Evolutionary conservation across 2,329 filamentous ascomycete genomes (phyloP).

Genomic region (Madurella mycetomatis): DNA sequence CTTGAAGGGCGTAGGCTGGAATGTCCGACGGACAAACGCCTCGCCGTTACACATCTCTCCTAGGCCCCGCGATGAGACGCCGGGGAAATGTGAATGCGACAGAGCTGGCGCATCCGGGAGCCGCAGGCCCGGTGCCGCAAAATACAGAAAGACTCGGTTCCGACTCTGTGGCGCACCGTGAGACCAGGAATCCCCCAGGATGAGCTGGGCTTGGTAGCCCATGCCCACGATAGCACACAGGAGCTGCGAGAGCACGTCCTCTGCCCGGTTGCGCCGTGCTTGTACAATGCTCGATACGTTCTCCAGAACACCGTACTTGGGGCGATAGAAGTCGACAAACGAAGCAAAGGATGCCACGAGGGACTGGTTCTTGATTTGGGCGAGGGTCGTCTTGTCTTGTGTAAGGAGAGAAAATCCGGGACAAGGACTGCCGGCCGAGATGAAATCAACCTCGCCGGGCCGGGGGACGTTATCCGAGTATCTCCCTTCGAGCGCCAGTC

Average conservation of each 20-base stretch:
- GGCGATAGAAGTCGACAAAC: constrained; percentile 69
- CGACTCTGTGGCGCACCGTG: constrained; percentile 63
- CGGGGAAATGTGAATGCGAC: constrained; percentile 58
- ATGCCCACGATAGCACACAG: constrained; percentile 69
- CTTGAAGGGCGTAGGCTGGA: constrained; percentile 54
- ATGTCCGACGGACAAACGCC: constrained; percentile 51
- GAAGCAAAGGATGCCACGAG: constrained; percentile 73
- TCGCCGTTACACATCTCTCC: constrained; percentile 58
- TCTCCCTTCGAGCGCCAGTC: constrained; percentile 48
- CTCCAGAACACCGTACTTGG: constrained; percentile 70
- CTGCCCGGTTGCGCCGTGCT: constrained; percentile 33
- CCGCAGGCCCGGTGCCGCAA: constrained; percentile 61
- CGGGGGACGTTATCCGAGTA: constrained; percentile 46
- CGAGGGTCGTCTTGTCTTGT: constrained; percentile 45
- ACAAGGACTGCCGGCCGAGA: constrained; percentile 72
- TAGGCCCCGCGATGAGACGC: constrained; percentile 35
- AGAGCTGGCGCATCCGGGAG: constrained; percentile 53
- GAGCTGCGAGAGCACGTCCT: constrained; percentile 69
- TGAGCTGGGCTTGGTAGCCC: constrained; percentile 70
- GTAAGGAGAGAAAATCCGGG: constrained; percentile 70
- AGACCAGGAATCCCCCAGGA: constrained; percentile 64
- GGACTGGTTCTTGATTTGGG: constrained; percentile 66
- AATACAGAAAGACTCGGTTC: constrained; percentile 64
- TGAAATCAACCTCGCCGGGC: constrained; percentile 62
- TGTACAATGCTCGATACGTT: constrained; percentile 67